phyloP scores from a whole-genome alignment of 176 grass and related monocot genomes.

The Puccinellia tenuiflora region DNA sequence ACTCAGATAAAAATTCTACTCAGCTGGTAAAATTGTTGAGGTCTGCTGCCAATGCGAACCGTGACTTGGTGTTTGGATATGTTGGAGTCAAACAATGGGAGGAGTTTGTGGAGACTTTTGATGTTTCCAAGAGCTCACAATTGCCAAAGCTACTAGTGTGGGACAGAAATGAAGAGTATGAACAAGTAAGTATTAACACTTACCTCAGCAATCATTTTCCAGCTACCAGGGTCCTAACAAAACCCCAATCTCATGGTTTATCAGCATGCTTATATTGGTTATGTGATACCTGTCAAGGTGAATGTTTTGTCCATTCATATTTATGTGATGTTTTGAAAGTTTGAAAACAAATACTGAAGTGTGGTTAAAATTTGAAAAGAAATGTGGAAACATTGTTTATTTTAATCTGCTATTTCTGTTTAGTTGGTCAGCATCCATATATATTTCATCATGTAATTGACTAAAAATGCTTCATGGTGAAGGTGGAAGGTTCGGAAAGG shows the following conservation, averaged over 20 bases:
- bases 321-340: neutral
- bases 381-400: neutral
- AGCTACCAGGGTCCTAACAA: constrained; percentile 1
- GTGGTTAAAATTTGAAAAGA: neutral
- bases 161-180: constrained; percentile 94
- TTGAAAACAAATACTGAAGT: neutral
- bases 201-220: neutral
- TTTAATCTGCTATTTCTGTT: neutral
- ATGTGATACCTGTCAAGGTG: neutral
- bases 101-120: constrained; percentile 87
- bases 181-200: constrained; percentile 52
- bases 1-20: constrained; percentile 58
- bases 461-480: constrained; percentile 23
- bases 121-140: constrained; percentile 63
- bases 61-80: constrained; percentile 89
- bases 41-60: constrained; percentile 84
- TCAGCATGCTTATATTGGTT: neutral
- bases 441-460: constrained; percentile 23
- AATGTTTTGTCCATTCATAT: neutral
- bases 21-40: constrained; percentile 74
- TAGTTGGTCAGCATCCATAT: neutral
- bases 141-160: constrained; percentile 87
- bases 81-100: constrained; percentile 89
- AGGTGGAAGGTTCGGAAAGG: constrained; percentile 80
- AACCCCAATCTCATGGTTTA: neutral